Evolutionary conservation across 2,329 filamentous ascomycete genomes (phyloP).

Genomic region (Colletotrichum filicis): DNA sequence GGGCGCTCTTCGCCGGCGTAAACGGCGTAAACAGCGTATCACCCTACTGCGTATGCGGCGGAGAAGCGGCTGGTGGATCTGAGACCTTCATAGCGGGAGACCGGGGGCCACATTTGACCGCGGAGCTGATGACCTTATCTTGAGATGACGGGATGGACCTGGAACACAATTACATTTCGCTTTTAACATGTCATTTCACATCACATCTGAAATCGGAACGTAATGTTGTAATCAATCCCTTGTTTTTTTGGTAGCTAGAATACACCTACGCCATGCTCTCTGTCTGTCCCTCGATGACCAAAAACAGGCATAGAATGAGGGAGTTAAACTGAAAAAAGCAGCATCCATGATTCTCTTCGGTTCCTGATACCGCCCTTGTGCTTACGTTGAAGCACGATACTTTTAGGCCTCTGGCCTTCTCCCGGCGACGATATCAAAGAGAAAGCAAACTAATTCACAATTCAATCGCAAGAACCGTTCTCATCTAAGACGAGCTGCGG

Average conservation of each 20-base stretch:
- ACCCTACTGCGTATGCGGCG: background rate
- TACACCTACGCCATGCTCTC: slow-evolving; percentile 35
- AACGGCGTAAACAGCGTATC: slow-evolving; percentile 32
- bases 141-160: background rate
- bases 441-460: slow-evolving; percentile 29
- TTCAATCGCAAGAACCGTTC: slow-evolving; percentile 7
- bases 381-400: slow-evolving; percentile 7
- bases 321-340: slow-evolving; percentile 29
- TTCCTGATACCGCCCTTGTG: slow-evolving; percentile 10
- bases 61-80: background rate
- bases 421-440: slow-evolving; percentile 25
- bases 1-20: slow-evolving; percentile 9
- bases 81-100: background rate
- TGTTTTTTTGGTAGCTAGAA: slow-evolving; percentile 19
- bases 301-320: slow-evolving; percentile 29
- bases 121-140: background rate
- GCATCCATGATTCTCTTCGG: slow-evolving; percentile 14
- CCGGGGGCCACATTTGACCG: background rate
- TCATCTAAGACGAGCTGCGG: slow-evolving; percentile 63
- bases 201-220: background rate
- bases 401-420: background rate
- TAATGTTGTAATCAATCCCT: slow-evolving; percentile 16
- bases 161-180: background rate
- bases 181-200: background rate
- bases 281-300: slow-evolving; percentile 24